Conservation (phyloP, 2,329 filamentous ascomycete species). For the Akanthomyces muscarius region DNA sequence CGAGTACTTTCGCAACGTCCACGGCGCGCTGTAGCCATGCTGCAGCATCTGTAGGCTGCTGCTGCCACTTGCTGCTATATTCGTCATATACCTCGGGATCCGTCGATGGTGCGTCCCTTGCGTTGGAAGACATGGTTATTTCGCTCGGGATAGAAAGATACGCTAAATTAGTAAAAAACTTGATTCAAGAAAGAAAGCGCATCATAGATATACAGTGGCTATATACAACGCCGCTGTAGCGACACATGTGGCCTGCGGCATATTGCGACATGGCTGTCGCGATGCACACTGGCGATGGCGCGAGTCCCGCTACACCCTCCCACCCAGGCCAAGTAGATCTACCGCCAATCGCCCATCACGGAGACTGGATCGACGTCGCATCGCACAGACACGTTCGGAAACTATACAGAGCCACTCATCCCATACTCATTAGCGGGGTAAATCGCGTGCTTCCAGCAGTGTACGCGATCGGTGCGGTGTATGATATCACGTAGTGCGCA, state of each 20-base stretch:
- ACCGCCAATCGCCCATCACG: too few species aligned
- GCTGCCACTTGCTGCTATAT: conserved; percentile 34
- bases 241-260: neutral
- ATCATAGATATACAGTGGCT: neutral
- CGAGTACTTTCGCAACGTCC: conserved; percentile 35
- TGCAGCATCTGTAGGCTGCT: conserved; percentile 28
- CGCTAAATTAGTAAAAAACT: neutral
- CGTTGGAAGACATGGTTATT: conserved; percentile 19
- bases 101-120: conserved; percentile 20
- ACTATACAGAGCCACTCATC: neutral
- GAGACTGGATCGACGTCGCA: neutral
- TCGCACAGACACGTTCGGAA: neutral
- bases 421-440: neutral
- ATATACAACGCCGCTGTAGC: neutral
- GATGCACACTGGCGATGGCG: conserved; percentile 7
- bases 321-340: neutral
- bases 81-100: conserved; percentile 37
- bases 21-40: conserved; percentile 37
- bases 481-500: neutral
- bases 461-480: neutral
- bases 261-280: conserved; percentile 10
- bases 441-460: neutral
- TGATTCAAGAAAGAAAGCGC: neutral
- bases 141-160: too few species aligned
- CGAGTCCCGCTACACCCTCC: neutral